These are phyloP conservation scores for Scenedesmus sp. DNA, from an alignment of 163 green algal genomes.

Conservation along the genomic window DNA sequence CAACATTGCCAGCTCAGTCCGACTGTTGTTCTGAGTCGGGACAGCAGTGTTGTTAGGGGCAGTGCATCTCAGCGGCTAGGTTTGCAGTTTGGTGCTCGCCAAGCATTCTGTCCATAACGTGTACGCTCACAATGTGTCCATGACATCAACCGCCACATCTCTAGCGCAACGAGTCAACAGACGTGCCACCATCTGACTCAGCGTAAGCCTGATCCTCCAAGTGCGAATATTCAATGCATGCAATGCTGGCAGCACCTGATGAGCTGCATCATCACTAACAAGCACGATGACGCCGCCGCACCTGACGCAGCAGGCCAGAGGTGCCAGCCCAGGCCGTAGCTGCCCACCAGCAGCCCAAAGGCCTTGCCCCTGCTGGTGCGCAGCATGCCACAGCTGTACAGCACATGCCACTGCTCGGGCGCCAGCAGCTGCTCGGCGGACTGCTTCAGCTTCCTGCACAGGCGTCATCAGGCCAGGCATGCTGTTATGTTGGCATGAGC, in stretches of 20 bases:
- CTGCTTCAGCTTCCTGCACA: conserved; percentile 41
- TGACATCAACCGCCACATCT: too few relatives aligned
- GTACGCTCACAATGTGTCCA: too few relatives aligned
- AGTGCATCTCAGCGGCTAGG: too few relatives aligned
- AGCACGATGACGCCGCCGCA: neutral
- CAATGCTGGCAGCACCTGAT: neutral
- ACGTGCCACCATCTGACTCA: too few relatives aligned
- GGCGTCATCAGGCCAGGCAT: neutral
- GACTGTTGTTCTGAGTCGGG: too few relatives aligned
- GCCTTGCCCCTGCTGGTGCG: conserved; percentile 55
- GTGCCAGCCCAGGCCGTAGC: conserved; percentile 53
- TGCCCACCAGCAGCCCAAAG: conserved; percentile 57
- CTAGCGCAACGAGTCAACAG: too few relatives aligned
- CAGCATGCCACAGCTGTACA: conserved; percentile 60
- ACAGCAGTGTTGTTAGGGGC: too few relatives aligned
- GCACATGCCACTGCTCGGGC: conserved; percentile 38
- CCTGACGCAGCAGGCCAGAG: conserved; percentile 41
- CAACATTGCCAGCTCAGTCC: neutral
- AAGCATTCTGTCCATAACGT: too few relatives aligned
- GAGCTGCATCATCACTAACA: neutral
- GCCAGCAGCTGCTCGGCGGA: conserved; percentile 53
- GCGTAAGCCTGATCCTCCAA: too few relatives aligned
- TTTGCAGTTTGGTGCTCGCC: too few relatives aligned
- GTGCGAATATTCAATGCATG: neutral
- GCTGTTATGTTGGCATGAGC: too few relatives aligned